Evolutionary conservation across 2,329 filamentous ascomycete genomes (phyloP).

Genomic region (Calonectria multiphialidica): DNA sequence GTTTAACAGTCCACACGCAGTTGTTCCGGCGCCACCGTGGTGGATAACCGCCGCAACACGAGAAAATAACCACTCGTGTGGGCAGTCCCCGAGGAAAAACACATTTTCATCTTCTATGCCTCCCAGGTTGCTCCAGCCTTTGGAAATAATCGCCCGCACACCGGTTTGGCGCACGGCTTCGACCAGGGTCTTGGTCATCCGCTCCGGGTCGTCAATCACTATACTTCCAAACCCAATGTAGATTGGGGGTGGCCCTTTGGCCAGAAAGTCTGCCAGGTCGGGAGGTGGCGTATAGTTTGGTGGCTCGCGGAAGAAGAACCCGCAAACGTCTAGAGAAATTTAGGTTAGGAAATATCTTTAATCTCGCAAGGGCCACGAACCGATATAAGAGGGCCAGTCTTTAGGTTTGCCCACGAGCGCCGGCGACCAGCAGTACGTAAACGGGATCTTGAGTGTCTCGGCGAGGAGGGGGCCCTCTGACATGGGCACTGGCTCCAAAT

Average conservation of each 20-base stretch:
- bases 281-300: constrained; percentile 66
- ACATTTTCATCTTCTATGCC: constrained; percentile 68
- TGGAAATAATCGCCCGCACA: constrained; percentile 76
- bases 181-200: constrained; percentile 75
- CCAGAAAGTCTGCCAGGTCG: constrained; percentile 67
- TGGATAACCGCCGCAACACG: constrained; percentile 74
- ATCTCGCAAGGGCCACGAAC: constrained; percentile 41
- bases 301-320: constrained; percentile 73
- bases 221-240: constrained; percentile 83
- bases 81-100: constrained; percentile 77
- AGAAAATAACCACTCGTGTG: constrained; percentile 81
- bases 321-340: constrained; percentile 59
- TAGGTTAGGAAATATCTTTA: not conserved
- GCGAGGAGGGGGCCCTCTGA: constrained; percentile 80
- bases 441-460: constrained; percentile 75
- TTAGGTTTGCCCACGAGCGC: constrained; percentile 74
- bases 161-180: constrained; percentile 72
- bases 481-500: constrained; percentile 27
- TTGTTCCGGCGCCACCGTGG: constrained; percentile 80
- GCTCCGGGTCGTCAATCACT: constrained; percentile 76
- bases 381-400: constrained; percentile 74
- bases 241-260: constrained; percentile 68
- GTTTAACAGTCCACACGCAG: constrained; percentile 76
- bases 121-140: constrained; percentile 79
- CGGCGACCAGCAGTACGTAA: constrained; percentile 84